These are phyloP conservation scores for Babesia bovis DNA, from an alignment of 169 alveolate genomes.

Conservation along the genomic window DNA sequence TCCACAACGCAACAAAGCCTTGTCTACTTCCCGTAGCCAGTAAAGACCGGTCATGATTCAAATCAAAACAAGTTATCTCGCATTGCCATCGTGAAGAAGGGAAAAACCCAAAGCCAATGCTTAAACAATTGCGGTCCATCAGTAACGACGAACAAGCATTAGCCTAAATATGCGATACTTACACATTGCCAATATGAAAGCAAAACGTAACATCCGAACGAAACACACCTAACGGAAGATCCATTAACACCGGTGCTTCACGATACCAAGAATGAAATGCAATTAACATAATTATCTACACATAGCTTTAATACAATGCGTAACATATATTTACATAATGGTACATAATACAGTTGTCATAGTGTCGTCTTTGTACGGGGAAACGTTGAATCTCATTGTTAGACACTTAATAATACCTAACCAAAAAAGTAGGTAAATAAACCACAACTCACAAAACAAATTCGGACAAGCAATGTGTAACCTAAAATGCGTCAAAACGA, in stretches of 20 bases:
- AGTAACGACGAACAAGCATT: conserved; percentile 8
- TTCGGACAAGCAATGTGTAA: not conserved
- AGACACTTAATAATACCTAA: no score
- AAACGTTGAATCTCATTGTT: no score
- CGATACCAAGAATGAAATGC: not conserved
- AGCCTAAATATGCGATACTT: conserved; percentile 14
- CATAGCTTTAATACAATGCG: not conserved
- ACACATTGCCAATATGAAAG: not conserved
- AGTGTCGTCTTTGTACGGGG: no score
- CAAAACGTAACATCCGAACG: conserved; percentile 1
- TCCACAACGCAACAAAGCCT: conserved; percentile 59
- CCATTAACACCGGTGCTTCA: not conserved
- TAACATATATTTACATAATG: not conserved
- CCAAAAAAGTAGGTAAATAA: no score
- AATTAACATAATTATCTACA: not conserved
- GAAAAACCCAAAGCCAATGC: conserved; percentile 47
- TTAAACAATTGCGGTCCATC: conserved; percentile 64
- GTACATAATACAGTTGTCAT: not conserved
- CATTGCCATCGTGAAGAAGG: conserved; percentile 39
- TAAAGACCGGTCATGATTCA: conserved; percentile 20
- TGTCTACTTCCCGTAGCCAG: conserved; percentile 62
- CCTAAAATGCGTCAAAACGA: not conserved
- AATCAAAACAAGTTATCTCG: conserved; percentile 50
- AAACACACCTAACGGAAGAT: not conserved
- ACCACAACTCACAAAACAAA: no score